Conservation (phyloP, 306 rosid species). For the Vicia faba region DNA sequence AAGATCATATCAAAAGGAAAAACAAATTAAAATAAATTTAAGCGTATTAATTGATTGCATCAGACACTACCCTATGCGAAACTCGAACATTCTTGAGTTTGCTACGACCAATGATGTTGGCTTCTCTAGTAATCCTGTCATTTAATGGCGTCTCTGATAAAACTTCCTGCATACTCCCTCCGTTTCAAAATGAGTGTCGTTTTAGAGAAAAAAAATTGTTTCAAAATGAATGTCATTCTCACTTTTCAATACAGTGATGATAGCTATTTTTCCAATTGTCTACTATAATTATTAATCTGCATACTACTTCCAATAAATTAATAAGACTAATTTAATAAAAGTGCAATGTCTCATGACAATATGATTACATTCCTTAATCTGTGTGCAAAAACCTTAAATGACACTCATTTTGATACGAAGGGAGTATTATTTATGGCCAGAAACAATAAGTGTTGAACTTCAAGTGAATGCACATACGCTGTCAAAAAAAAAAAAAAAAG, state of each 20-base stretch:
- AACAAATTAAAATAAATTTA: conserved; percentile 34
- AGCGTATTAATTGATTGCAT: conserved; percentile 18
- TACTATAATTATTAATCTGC: too few relatives aligned
- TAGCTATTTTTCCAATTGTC: too few relatives aligned
- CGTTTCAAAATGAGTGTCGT: too few relatives aligned
- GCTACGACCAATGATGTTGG: conserved; percentile 41
- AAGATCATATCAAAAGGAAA: conserved; percentile 31
- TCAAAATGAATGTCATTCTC: too few relatives aligned
- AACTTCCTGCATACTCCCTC: conserved; percentile 85
- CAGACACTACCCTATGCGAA: conserved; percentile 75
- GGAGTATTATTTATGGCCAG: conserved; percentile 26
- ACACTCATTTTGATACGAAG: too few relatives aligned
- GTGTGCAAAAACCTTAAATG: too few relatives aligned
- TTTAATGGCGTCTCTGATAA: conserved; percentile 72
- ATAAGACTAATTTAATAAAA: too few relatives aligned
- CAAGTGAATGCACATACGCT: conserved; percentile 31
- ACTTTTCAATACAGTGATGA: too few relatives aligned
- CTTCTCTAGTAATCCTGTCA: conserved; percentile 59
- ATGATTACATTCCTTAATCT: too few relatives aligned
- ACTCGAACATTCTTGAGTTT: conserved; percentile 71
- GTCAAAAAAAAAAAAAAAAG: not conserved
- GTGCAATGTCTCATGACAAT: too few relatives aligned
- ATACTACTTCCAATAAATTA: too few relatives aligned
- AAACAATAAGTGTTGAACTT: conserved; percentile 36
- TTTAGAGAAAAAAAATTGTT: too few relatives aligned